These are phyloP conservation scores for Lactarius hatsudake DNA, from an alignment of 768 basidiomycete species.

Conservation along the genomic window DNA sequence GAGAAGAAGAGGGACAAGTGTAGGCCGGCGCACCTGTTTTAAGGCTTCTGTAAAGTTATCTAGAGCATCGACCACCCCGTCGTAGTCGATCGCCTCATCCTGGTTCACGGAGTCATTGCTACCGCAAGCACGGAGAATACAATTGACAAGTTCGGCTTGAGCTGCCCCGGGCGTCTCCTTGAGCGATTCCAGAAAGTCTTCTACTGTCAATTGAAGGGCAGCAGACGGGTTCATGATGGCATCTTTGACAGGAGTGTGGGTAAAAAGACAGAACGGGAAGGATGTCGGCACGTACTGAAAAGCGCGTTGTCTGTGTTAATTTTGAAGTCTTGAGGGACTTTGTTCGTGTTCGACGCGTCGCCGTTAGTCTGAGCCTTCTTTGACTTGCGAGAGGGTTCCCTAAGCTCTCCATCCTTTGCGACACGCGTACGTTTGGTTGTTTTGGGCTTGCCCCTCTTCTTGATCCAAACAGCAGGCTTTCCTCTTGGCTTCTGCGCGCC, in stretches of 20 bases:
- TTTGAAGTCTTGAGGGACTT: slow-evolving; percentile 70
- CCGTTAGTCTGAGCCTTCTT: slow-evolving; percentile 29
- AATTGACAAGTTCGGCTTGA: slow-evolving; percentile 86
- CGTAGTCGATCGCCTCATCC: slow-evolving; percentile 86
- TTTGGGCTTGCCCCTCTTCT: slow-evolving; percentile 31
- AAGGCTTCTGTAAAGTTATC: slow-evolving; percentile 89
- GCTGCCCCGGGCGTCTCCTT: slow-evolving; percentile 61
- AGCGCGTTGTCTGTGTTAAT: slow-evolving; percentile 81
- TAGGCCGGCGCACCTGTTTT: slow-evolving; percentile 56
- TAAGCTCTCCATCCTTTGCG: slow-evolving; percentile 41
- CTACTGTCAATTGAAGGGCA: slow-evolving; percentile 80
- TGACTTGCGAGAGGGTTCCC: slow-evolving; percentile 36
- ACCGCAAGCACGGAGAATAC: slow-evolving; percentile 88
- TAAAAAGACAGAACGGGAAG: neutral
- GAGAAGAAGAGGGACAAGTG: neutral
- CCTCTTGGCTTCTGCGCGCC: slow-evolving; percentile 12
- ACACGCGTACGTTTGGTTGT: slow-evolving; percentile 28
- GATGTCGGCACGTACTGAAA: slow-evolving; percentile 66
- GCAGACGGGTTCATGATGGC: slow-evolving; percentile 85
- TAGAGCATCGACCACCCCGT: slow-evolving; percentile 71
- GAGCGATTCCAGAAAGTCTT: slow-evolving; percentile 88
- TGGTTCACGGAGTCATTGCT: slow-evolving; percentile 83
- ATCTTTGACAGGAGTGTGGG: slow-evolving; percentile 47
- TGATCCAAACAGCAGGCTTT: neutral
- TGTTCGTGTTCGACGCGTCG: slow-evolving; percentile 60